These are phyloP conservation scores for Apiosordaria backusii DNA, from an alignment of 495 filamentous ascomycete species.

Conservation along the genomic window DNA sequence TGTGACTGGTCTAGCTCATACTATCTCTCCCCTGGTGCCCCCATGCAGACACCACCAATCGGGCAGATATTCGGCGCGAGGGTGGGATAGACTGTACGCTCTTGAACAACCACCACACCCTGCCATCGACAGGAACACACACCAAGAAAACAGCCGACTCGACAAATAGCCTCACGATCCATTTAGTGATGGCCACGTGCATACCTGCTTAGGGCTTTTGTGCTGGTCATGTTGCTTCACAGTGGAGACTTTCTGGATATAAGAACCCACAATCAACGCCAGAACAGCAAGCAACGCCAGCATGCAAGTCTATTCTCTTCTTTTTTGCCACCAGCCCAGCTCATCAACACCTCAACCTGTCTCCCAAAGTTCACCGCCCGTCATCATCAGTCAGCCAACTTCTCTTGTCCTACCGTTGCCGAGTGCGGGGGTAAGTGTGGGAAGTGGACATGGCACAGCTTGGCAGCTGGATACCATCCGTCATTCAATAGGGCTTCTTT, in stretches of 20 bases:
- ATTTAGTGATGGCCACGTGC: slow-evolving; percentile 33
- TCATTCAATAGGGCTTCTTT: background rate
- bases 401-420: background rate
- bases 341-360: background rate
- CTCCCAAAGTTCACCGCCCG: too few species aligned
- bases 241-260: slow-evolving; percentile 9
- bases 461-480: background rate
- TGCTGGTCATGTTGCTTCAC: slow-evolving; percentile 20
- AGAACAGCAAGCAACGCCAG: background rate
- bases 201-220: background rate
- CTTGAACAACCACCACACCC: background rate
- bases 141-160: background rate
- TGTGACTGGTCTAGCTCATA: background rate
- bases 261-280: background rate
- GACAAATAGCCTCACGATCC: slow-evolving; percentile 8
- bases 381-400: background rate
- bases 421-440: background rate
- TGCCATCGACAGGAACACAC: background rate
- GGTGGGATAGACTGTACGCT: background rate
- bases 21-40: background rate
- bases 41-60: background rate
- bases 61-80: background rate
- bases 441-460: background rate
- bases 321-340: background rate
- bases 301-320: slow-evolving; percentile 10